Base-by-base conservation (phyloP, 331 rosid genomes). In the Prunus yedoensis region DNA sequence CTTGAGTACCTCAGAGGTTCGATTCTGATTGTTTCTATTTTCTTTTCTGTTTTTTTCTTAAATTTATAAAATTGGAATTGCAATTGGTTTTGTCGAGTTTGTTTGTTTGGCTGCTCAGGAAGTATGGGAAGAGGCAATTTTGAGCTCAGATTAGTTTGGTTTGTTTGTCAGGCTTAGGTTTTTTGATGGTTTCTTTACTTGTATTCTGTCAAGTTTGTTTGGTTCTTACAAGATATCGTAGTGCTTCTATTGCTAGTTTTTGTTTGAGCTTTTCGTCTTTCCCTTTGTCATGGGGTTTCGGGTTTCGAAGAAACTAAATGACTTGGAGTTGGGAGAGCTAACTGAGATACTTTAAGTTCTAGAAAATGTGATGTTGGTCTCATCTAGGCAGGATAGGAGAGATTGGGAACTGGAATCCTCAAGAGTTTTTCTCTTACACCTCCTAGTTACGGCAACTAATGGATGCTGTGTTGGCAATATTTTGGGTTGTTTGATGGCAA, bases 1-100 rank as follows among this genome's bases (percentile, higher is more conserved):
- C 93, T 94, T 4, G 99, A 94, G 79, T 94, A 91, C 80, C 95
- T 94, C 63, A 86, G 97, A 89, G 99, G 99, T 90, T 70, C 74
- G 15, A 14, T 23, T 67, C 23, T 28, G 13, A 20, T 14, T 53
- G 21, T 11, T 28, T 21, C 27, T 45, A 12, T 21, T n/a, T 8
- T 2, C 9, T 18, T 2, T n/a, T 45, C 1, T 12, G 45, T 73
- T 52, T 46, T 53, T 70, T 41, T 78, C 59, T 5, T 5, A 43
- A 35, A 14, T 15, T 25, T 15, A 1, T 13, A 11, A 45, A 10
- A 4, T 27, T 30, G 69, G 1, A n/a, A 5, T 69, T 16, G 28
- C 59, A 73, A 62, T 64, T 73, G 16, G 66, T 46, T 41, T 63
- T 64, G 12, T 18, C 38, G 10, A 4, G 2, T 72, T 67, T 41